Base-by-base conservation (phyloP, 169 alveolate genomes). In the Besnoitia besnoiti region DNA sequence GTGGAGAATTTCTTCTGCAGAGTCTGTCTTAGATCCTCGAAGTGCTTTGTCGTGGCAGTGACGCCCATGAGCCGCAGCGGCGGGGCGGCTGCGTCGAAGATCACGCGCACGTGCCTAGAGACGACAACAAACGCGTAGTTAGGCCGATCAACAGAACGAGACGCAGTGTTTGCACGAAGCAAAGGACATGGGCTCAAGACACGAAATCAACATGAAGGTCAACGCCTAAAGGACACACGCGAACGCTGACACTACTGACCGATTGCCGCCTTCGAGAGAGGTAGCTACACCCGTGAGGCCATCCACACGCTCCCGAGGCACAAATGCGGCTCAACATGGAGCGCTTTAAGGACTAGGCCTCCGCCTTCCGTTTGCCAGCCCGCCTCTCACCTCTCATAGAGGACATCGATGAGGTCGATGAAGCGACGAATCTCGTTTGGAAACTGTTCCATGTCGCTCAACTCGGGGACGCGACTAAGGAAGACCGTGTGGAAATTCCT, bases 351-450 rank as follows among this genome's bases (percentile, higher is more conserved):
- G n/a, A n/a, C n/a, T n/a, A n/a, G n/a, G n/a, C n/a, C n/a, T n/a
- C n/a, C n/a, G n/a, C n/a, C n/a, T n/a, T n/a, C n/a, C n/a, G n/a
- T n/a, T n/a, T n/a, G n/a, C n/a, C n/a, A n/a, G n/a, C n/a, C n/a
- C n/a, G n/a, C 24, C 40, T 39, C 50, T 80, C 27, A 85, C 95
- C 61, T 14, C 33, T 92, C 95, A 37, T 92, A 92, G 24, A 92
- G 87, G 55, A 92, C 88, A 79, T 92, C 95, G 37, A 92, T 49
- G 35, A 92, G 89, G 67, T 84, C 79, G 44, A 92, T 92, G 50
- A 92, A 87, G 33, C 95, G 61, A 33, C 95, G 76, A 27, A 92
- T 87, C 55, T 92, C 93, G 61, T 92, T 87, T 19, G 92, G 89
- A 30, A 8, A 30, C 47, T 27, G 40, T 37, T 87, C 90, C 90